Conservation (phyloP, 2,329 filamentous ascomycete genomes). For the Thelonectria discophora region DNA sequence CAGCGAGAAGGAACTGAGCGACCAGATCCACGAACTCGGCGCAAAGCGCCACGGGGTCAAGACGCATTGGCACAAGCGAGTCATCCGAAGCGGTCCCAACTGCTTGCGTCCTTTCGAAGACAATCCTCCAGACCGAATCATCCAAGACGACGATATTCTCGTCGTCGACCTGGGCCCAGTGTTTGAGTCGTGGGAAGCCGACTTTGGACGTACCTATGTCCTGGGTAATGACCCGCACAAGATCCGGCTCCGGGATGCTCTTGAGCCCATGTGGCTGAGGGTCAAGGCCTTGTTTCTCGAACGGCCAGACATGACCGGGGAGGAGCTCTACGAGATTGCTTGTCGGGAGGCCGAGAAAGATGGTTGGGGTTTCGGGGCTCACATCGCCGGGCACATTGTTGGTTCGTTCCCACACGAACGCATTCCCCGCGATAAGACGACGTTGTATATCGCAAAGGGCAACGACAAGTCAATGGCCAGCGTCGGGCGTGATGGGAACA, state of each 20-base stretch:
- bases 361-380: constrained; percentile 56
- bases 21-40: constrained; percentile 54
- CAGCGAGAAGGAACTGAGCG: constrained; percentile 56
- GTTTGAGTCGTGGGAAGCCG: constrained; percentile 62
- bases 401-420: constrained; percentile 61
- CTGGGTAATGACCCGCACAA: constrained; percentile 57
- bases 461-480: constrained; percentile 53
- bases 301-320: constrained; percentile 57
- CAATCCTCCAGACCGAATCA: constrained; percentile 58
- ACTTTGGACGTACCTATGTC: constrained; percentile 63
- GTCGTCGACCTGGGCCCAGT: constrained; percentile 62
- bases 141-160: constrained; percentile 59
- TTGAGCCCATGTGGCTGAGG: constrained; percentile 57
- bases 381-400: constrained; percentile 58
- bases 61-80: constrained; percentile 63
- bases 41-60: constrained; percentile 47
- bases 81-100: constrained; percentile 60
- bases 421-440: constrained; percentile 57
- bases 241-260: constrained; percentile 53
- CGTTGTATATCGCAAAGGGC: constrained; percentile 55
- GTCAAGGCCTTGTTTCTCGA: constrained; percentile 52
- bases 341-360: constrained; percentile 47
- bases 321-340: constrained; percentile 56
- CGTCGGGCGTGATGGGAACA: constrained; percentile 51
- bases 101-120: constrained; percentile 58